Base-by-base conservation (phyloP, 352 stramenopile genomes). In the Elongisporangium prolatum region DNA sequence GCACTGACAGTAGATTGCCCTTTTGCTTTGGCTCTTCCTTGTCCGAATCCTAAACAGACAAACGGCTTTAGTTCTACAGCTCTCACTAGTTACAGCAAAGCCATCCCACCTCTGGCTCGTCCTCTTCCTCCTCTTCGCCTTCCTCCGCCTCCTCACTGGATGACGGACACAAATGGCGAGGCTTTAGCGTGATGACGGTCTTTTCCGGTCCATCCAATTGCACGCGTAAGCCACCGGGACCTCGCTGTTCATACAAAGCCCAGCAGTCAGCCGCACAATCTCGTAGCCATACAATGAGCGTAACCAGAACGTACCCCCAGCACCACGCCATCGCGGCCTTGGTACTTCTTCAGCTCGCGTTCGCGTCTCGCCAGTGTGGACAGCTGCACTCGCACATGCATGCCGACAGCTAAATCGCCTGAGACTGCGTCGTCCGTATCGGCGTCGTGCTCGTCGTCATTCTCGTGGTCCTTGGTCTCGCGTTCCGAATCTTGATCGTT, bases 281-380 rank as follows among this genome's bases (percentile, higher is more conserved):
- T 60, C n/a, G 48, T 22, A 16, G 11, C 14, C 28, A 58, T 4
- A 47, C 24, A n/a, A 25, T 10, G 22, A 17, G 37, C 21, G 20
- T 48, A 21, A 21, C n/a, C 14, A 34, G 48, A 40, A 74, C 75
- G 13, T 56, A 86, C 75, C 50, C 75, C 79, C 24, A 82, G 80
- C 48, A 91, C 75, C 13, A 89, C 60, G 11, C 84, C 84, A 34
- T 81, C 67, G 51, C 88, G 91, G 44, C 75, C 84, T 22, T 89
- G 57, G 48, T 86, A 76, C 51, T 84, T 93, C 48, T 88, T 90
- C 48, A 90, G 14, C 44, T 87, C 78, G 4, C 78, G 71, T 54
- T 93, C 81, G 5, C 68, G 58, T 1, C 77, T 70, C 21, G 78
- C 74, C 18, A 89, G 50, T 17, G 64, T 57, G 4, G 57, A 59